Evolutionary conservation across 2,329 filamentous ascomycete genomes (phyloP), one percentile per base, ranked within the genome.

Genomic region (Colletotrichum musicola): DNA sequence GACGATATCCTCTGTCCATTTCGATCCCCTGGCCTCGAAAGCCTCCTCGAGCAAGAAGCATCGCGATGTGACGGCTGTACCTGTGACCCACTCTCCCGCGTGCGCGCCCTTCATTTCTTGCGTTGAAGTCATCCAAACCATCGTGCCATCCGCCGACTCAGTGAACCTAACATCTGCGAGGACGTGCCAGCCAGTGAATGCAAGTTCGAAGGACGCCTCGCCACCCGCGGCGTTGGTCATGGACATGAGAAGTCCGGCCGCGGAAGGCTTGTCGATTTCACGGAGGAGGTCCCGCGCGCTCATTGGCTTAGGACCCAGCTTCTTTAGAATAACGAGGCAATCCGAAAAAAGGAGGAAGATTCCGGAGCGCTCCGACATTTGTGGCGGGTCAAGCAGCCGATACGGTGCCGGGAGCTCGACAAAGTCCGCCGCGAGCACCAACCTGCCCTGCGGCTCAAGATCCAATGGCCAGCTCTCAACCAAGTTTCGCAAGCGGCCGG

Each of bases 331-430:
- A 16, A 97, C 86, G 1, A 98, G 77, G 62, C 89, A 92, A 74
- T 98, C 95, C 3, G 93, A 89, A 75, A 98, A 98, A 3, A 98
- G 83, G 4, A 98, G 82, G 58, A 98, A 86, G 25, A 97, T 90
- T 1, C 93, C 92, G 1, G 88, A 82, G 49, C 84, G 83, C 20
- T 88, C 86, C 25, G 80, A 77, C 71, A 75, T 79, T 74, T 75
- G 81, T 59, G 75, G 82, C 0, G 77, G 73, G 27, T 75, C 81
- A 59, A 76, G 82, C 0, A 77, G 71, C 27, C 84, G 81, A 74
- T 92, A 97, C 0, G 95, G 95, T 2, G 94, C 87, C 1, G 88
- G 82, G 3, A 97, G 81, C 74, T 97, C 94, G 18, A 90, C 83
- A 75, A 93, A 92, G 78, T 98, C 96, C 16, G 91, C 89, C 1